A percentile compares a stretch with the other conserved stretches of the same genome.
These are phyloP conservation scores for Leccinum pellstonianum DNA, from an alignment of 768 basidiomycete species.

Conservation along the genomic window DNA sequence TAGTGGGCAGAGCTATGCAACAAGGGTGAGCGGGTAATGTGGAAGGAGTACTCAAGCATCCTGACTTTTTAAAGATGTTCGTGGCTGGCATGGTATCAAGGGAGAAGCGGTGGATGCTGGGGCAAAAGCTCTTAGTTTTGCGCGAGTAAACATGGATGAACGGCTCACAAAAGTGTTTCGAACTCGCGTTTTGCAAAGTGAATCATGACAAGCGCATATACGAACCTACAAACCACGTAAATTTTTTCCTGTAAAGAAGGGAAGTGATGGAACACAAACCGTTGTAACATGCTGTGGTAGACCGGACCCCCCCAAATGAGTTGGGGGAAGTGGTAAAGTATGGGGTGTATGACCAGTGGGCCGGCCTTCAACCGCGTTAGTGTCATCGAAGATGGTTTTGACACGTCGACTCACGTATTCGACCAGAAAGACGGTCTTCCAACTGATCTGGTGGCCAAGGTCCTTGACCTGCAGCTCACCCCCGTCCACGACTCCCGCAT, in stretches of 20 bases:
- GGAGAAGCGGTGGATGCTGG: slow-evolving; percentile 91
- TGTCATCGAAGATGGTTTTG: background rate
- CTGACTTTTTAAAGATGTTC: slow-evolving; percentile 90
- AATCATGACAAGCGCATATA: slow-evolving; percentile 71
- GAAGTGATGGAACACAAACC: slow-evolving; percentile 39
- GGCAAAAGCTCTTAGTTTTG: slow-evolving; percentile 1
- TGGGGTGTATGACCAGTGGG: slow-evolving; percentile 85
- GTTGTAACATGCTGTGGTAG: slow-evolving; percentile 74
- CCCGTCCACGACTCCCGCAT: slow-evolving; percentile 56
- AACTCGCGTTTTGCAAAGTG: slow-evolving; percentile 93
- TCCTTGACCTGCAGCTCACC: slow-evolving; percentile 82
- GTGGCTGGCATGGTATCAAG: slow-evolving; percentile 87
- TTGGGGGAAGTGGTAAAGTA: slow-evolving; percentile 71
- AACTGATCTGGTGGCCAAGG: slow-evolving; percentile 85
- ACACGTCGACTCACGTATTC: slow-evolving; percentile 78
- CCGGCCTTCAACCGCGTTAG: slow-evolving; percentile 54
- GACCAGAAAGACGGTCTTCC: slow-evolving; percentile 84
- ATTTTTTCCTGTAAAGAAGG: background rate
- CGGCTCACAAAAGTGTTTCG: slow-evolving; percentile 84
- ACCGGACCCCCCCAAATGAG: slow-evolving; percentile 70
- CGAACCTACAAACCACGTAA: slow-evolving; percentile 45
- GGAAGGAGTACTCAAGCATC: background rate
- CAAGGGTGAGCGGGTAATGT: slow-evolving; percentile 1
- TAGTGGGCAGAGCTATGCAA: slow-evolving; percentile 80
- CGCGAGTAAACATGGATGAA: background rate